phyloP scores from a whole-genome alignment of 2,329 filamentous ascomycete species.

The Colletotrichum orchidophilum region DNA sequence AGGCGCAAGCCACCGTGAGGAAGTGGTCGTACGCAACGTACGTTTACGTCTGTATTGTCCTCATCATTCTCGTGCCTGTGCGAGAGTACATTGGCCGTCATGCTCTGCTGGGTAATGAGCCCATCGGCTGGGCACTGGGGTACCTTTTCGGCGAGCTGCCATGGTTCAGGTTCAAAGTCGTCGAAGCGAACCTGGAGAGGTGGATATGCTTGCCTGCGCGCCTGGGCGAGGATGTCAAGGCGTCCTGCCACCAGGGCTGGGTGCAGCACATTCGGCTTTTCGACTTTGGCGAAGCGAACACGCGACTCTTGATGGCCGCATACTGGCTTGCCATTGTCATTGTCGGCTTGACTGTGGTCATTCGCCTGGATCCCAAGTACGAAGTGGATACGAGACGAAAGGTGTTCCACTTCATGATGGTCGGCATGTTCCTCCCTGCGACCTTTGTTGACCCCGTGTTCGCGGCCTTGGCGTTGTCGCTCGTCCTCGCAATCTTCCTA shows the following conservation, averaged over 20 bases:
- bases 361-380: conserved; percentile 77
- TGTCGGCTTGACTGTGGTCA: conserved; percentile 77
- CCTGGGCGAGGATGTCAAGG: conserved; percentile 38
- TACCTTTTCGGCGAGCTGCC: conserved; percentile 87
- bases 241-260: conserved; percentile 64
- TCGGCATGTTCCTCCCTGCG: conserved; percentile 90
- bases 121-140: conserved; percentile 90
- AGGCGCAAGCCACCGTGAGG: conserved; percentile 76
- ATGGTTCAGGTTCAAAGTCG: conserved; percentile 75
- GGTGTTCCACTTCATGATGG: conserved; percentile 99
- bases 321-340: conserved; percentile 80
- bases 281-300: conserved; percentile 79
- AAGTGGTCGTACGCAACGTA: conserved; percentile 88
- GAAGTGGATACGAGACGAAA: conserved; percentile 97
- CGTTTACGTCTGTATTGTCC: conserved; percentile 74
- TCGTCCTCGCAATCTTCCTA: conserved; percentile 86
- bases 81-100: conserved; percentile 72
- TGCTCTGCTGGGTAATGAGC: conserved; percentile 79
- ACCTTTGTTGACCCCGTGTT: conserved; percentile 89
- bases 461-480: conserved; percentile 78
- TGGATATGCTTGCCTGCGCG: conserved; percentile 79
- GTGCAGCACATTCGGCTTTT: conserved; percentile 71
- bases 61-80: conserved; percentile 75
- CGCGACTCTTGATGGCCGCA: conserved; percentile 76
- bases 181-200: conserved; percentile 72